Conservation (phyloP, 1,139 yeast species). For the Suhomyces choctaworum region DNA sequence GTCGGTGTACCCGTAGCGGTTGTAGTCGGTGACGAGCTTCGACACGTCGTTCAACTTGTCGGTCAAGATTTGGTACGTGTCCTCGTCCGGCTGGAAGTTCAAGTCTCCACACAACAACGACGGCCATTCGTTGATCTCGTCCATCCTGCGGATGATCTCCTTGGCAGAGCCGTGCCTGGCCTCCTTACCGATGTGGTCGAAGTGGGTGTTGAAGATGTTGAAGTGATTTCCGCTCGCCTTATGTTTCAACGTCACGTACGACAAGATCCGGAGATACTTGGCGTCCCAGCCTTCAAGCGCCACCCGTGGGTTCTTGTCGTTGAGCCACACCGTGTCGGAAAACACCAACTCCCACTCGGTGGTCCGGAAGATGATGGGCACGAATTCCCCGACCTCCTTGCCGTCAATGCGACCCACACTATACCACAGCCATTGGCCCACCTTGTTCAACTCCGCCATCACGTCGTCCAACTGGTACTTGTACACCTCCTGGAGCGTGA, state of each 20-base stretch:
- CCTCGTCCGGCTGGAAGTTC: conserved; percentile 20
- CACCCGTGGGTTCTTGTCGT: conserved; percentile 27
- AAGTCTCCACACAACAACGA: conserved; percentile 38
- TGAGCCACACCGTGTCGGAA: conserved; percentile 38
- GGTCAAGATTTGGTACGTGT: conserved; percentile 31
- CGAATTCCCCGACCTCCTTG: conserved; percentile 33
- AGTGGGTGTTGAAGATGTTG: conserved; percentile 56
- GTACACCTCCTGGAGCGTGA: conserved; percentile 40
- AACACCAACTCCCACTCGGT: conserved; percentile 35
- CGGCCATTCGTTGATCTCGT: conserved; percentile 40
- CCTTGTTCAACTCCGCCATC: conserved; percentile 29
- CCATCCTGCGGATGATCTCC: conserved; percentile 43
- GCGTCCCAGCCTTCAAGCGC: conserved; percentile 58
- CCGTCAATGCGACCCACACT: conserved; percentile 42
- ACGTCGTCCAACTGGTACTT: conserved; percentile 36
- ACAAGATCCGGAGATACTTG: conserved; percentile 45
- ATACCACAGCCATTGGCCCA: conserved; percentile 33
- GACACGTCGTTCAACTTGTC: conserved; percentile 34
- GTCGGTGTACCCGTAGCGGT: conserved; percentile 43
- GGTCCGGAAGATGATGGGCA: conserved; percentile 32
- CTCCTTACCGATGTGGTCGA: conserved; percentile 51
- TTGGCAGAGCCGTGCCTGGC: conserved; percentile 51
- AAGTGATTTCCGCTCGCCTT: conserved; percentile 26
- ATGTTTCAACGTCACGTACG: conserved; percentile 44
- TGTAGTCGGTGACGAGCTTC: conserved; percentile 25